Percentiles rank a stretch among this genome's conserved stretches.
Conservation (phyloP, 2,329 filamentous ascomycete genomes). For the Trichoderma sp. region DNA sequence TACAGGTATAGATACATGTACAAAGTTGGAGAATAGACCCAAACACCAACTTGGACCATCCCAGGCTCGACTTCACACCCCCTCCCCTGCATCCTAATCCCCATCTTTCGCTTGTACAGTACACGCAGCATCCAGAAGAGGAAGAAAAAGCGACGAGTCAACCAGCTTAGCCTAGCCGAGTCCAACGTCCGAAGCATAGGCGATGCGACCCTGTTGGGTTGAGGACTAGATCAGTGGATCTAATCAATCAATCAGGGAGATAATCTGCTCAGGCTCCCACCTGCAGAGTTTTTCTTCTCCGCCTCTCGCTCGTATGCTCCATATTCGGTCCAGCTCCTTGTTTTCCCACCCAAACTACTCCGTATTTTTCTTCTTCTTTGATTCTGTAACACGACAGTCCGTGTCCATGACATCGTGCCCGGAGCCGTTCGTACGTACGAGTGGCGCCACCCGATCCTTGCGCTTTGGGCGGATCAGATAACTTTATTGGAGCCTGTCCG, state of each 20-base stretch:
- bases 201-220: not conserved
- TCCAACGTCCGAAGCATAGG: not conserved
- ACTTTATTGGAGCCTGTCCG: conserved; percentile 21
- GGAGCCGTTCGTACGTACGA: not conserved
- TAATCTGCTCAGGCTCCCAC: not conserved
- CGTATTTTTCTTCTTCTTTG: not conserved
- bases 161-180: not conserved
- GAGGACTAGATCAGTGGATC: not conserved
- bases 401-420: not conserved
- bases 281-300: not conserved
- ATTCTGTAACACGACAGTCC: not conserved
- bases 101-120: not conserved
- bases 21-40: not conserved
- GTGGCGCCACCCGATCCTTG: not conserved
- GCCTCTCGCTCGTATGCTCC: not conserved
- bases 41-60: not conserved
- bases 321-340: not conserved
- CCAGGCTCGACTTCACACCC: not conserved
- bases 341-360: not conserved
- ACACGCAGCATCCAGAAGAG: not conserved
- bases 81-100: not conserved
- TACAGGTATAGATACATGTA: not conserved
- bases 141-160: not conserved
- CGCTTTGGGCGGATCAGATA: conserved; percentile 25
- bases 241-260: not conserved